A percentile compares a stretch with the other conserved stretches of the same genome.
These are phyloP conservation scores for Fusarium pseudocircinatum DNA, from an alignment of 2,329 filamentous ascomycete species.

Conservation along the genomic window DNA sequence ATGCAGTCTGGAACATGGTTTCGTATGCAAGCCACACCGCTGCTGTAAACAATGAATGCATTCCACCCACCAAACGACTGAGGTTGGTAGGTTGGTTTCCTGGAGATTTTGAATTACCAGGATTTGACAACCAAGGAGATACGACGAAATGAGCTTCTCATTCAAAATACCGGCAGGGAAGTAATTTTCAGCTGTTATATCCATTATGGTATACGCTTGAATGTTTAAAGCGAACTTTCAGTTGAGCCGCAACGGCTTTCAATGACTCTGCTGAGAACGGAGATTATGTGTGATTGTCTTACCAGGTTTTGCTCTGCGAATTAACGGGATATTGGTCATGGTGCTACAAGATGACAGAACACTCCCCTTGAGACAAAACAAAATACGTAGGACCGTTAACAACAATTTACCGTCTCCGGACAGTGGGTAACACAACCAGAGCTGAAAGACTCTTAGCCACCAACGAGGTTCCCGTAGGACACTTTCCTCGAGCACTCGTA, in stretches of 20 bases:
- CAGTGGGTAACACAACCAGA: not conserved
- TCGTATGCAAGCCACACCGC: constrained; percentile 27
- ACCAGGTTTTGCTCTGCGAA: not conserved
- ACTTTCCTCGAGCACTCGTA: not conserved
- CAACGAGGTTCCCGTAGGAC: not conserved
- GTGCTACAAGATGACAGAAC: not conserved
- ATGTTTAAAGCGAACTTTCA: not conserved
- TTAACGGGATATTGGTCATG: not conserved
- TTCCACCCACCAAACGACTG: not conserved
- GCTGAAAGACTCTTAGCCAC: not conserved
- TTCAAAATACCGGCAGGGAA: not conserved
- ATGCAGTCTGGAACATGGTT: constrained; percentile 21
- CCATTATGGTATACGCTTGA: not conserved
- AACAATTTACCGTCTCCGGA: not conserved
- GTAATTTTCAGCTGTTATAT: not conserved
- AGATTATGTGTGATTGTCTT: not conserved
- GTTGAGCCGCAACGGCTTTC: not conserved
- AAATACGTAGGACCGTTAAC: not conserved
- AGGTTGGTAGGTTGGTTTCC: not conserved
- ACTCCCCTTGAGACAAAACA: not conserved
- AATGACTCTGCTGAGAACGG: not conserved
- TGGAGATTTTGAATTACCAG: not conserved
- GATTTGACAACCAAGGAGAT: not conserved
- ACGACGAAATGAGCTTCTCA: not conserved
- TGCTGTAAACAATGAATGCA: not conserved